phyloP scores from a whole-genome alignment of 352 stramenopile genomes.

The Pythium phragmiticola region DNA sequence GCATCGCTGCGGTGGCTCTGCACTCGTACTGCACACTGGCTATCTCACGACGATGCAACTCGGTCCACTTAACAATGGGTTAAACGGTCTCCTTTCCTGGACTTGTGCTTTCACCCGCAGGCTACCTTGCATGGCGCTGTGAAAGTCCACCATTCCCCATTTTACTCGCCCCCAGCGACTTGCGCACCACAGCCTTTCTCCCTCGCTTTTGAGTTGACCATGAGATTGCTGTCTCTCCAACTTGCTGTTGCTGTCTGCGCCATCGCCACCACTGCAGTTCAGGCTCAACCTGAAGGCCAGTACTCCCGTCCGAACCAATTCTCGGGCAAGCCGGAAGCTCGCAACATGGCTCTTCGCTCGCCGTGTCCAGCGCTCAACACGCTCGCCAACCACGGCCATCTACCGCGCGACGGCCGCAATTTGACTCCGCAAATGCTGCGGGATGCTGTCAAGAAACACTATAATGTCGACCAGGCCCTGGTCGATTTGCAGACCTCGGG shows the following conservation, averaged over 20 bases:
- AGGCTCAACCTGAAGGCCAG: neutral
- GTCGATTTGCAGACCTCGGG: conserved; percentile 28
- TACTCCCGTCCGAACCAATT: neutral
- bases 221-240: neutral
- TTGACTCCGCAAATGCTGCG: conserved; percentile 25
- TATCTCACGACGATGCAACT: too few species aligned
- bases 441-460: conserved; percentile 33
- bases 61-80: too few species aligned
- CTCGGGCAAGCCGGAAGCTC: too few species aligned
- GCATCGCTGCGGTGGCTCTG: too few species aligned
- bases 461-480: conserved; percentile 37
- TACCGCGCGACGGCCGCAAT: conserved; percentile 31
- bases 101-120: too few species aligned
- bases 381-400: conserved; percentile 45
- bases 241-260: neutral
- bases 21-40: too few species aligned
- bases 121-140: neutral
- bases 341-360: conserved; percentile 11
- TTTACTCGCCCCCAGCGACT: conserved; percentile 11
- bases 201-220: neutral
- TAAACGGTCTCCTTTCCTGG: too few species aligned
- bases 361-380: conserved; percentile 52
- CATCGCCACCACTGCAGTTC: neutral
- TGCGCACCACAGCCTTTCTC: neutral
- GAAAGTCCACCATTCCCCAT: neutral